Evolutionary conservation across 2,329 filamentous ascomycete genomes (phyloP).

Genomic region (Bipolaris gigantea): DNA sequence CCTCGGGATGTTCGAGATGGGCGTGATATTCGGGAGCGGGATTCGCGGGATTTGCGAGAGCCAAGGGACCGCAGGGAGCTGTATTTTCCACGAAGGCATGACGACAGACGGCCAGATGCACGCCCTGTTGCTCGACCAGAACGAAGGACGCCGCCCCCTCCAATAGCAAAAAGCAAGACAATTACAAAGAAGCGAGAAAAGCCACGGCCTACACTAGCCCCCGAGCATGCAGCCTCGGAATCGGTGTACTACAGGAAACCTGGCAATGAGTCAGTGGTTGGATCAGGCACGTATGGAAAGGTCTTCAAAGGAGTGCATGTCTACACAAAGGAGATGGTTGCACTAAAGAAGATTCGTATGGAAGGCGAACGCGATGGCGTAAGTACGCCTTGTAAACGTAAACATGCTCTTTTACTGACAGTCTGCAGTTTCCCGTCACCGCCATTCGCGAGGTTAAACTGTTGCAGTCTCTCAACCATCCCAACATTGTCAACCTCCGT

Average conservation of each 20-base stretch:
- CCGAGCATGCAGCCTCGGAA: constrained; percentile 75
- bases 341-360: constrained; percentile 90
- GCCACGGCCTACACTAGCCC: constrained; percentile 67
- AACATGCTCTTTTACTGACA: constrained; percentile 26
- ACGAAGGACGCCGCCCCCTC: constrained; percentile 43
- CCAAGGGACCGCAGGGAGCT: constrained; percentile 34
- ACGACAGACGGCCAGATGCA: constrained; percentile 29
- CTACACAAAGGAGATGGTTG: constrained; percentile 82
- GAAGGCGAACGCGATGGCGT: constrained; percentile 83
- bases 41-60: constrained; percentile 26
- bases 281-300: constrained; percentile 93
- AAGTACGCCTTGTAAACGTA: constrained; percentile 11
- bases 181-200: constrained; percentile 71
- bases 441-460: constrained; percentile 90
- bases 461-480: constrained; percentile 80
- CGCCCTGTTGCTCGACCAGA: constrained; percentile 45
- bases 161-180: constrained; percentile 55
- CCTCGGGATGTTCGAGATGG: constrained; percentile 15
- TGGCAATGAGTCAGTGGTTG: constrained; percentile 95
- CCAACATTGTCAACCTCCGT: constrained; percentile 78
- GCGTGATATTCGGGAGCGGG: constrained; percentile 28
- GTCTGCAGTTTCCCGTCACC: constrained; percentile 72
- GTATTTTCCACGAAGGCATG: constrained; percentile 32
- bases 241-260: constrained; percentile 95
- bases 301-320: constrained; percentile 93